Conservation (phyloP, 345 rosid genomes). For the Salix brachista region DNA sequence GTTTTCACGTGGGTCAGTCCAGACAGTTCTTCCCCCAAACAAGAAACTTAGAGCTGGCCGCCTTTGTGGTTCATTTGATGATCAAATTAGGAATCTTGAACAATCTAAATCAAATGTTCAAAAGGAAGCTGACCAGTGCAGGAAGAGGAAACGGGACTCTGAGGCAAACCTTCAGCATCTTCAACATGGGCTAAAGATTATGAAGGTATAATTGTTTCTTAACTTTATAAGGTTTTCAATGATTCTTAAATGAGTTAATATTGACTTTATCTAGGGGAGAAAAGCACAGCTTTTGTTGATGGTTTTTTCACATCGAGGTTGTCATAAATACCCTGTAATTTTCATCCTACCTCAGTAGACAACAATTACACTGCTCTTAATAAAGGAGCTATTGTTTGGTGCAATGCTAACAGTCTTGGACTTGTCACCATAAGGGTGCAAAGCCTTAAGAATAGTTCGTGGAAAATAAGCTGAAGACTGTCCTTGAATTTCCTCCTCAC, state of each 20-base stretch:
- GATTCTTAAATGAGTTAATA: not conserved
- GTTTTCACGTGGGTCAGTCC: slow-evolving; percentile 83
- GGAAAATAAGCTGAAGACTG: no score
- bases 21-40: slow-evolving; percentile 74
- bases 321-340: no score
- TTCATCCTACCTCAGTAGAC: no score
- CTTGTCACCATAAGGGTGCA: no score
- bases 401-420: no score
- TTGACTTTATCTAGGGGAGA: no score
- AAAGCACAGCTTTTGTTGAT: no score
- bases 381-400: no score
- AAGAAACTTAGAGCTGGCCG: slow-evolving; percentile 50
- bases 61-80: slow-evolving; percentile 80
- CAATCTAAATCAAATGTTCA: slow-evolving; percentile 29
- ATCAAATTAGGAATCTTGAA: slow-evolving; percentile 64
- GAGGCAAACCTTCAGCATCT: slow-evolving; percentile 50
- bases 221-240: not conserved
- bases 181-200: slow-evolving; percentile 27
- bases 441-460: no score
- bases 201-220: slow-evolving; percentile 47
- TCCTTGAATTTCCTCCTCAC: no score
- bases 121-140: slow-evolving; percentile 44
- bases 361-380: no score
- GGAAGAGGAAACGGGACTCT: slow-evolving; percentile 52
- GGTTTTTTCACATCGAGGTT: no score